A percentile compares a stretch with the other conserved stretches of the same genome.
phyloP scores from a whole-genome alignment of 2,329 filamentous ascomycete species.

The Aureobasidium sp. region DNA sequence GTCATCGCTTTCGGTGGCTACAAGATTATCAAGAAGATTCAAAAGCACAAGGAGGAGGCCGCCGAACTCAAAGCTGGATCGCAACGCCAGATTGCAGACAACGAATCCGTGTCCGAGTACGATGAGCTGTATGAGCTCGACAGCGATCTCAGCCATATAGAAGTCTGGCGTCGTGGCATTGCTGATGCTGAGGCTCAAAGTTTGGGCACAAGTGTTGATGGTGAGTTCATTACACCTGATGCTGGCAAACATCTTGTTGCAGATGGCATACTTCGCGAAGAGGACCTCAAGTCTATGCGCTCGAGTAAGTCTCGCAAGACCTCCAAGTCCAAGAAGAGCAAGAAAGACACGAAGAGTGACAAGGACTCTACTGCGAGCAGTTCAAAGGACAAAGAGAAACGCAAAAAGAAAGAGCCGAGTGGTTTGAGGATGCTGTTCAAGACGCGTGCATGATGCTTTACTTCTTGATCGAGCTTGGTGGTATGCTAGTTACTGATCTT shows the following conservation, averaged over 20 bases:
- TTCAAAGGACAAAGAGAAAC: conserved; percentile 17
- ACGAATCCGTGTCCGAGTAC: conserved; percentile 29
- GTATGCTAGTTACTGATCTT: neutral
- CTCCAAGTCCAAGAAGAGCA: conserved; percentile 23
- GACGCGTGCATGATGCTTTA: conserved; percentile 10
- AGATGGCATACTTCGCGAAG: conserved; percentile 41
- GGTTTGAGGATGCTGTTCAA: conserved; percentile 38
- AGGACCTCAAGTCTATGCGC: conserved; percentile 43
- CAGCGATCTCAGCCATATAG: conserved; percentile 50
- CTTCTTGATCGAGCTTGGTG: neutral
- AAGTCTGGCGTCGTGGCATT: conserved; percentile 58
- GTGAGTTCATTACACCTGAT: conserved; percentile 57
- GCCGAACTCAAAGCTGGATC: conserved; percentile 21
- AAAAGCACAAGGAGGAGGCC: conserved; percentile 36
- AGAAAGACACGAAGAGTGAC: conserved; percentile 29
- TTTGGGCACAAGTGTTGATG: conserved; percentile 55
- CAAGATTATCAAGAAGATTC: conserved; percentile 91
- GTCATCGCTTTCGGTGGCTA: conserved; percentile 93
- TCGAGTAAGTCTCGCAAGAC: conserved; percentile 24
- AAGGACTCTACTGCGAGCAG: conserved; percentile 16
- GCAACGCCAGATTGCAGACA: conserved; percentile 24
- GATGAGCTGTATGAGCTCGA: conserved; percentile 52
- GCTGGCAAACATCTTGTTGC: conserved; percentile 42
- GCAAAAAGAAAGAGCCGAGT: conserved; percentile 35
- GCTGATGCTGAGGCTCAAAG: conserved; percentile 50